phyloP scores from a whole-genome alignment of 768 basidiomycete genomes.

The Naganishia vaughanmartiniae region DNA sequence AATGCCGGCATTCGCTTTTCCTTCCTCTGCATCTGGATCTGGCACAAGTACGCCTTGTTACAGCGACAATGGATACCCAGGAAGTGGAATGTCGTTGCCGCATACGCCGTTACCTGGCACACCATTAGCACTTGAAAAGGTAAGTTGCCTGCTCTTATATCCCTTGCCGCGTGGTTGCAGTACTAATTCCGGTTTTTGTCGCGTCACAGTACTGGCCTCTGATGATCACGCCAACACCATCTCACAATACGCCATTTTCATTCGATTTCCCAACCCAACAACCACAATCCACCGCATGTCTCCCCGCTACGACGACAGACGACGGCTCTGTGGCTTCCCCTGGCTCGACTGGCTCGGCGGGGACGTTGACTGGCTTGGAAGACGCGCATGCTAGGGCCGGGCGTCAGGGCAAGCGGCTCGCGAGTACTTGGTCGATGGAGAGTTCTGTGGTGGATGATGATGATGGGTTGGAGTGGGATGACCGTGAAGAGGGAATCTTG shows the following conservation, averaged over 20 bases:
- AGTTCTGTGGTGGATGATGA: neutral
- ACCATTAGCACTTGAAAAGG: slow-evolving; percentile 9
- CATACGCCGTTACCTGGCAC: slow-evolving; percentile 18
- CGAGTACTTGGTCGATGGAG: slow-evolving; percentile 5
- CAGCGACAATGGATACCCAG: neutral
- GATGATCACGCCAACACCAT: slow-evolving; percentile 13
- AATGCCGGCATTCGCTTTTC: slow-evolving; percentile 12
- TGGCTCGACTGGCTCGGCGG: neutral
- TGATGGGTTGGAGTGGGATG: slow-evolving; percentile 35
- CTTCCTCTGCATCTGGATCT: neutral
- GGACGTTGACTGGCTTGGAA: slow-evolving; percentile 1
- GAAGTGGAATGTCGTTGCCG: slow-evolving; percentile 11
- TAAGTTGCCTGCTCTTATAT: neutral
- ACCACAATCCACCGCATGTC: neutral
- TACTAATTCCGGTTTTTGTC: too few relatives aligned
- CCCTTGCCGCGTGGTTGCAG: too few relatives aligned
- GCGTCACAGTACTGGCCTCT: neutral
- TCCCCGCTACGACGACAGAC: neutral
- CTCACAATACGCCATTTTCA: neutral
- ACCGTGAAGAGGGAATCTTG: slow-evolving; percentile 40
- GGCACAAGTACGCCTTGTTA: slow-evolving; percentile 16
- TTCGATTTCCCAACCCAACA: slow-evolving; percentile 3
- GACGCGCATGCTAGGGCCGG: neutral
- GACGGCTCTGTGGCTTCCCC: neutral
- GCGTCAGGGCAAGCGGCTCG: neutral